Evolutionary conservation across 495 filamentous ascomycete species (phyloP), one percentile per base, ranked within the genome.

Genomic region (Sabuloglossum arenarium): DNA sequence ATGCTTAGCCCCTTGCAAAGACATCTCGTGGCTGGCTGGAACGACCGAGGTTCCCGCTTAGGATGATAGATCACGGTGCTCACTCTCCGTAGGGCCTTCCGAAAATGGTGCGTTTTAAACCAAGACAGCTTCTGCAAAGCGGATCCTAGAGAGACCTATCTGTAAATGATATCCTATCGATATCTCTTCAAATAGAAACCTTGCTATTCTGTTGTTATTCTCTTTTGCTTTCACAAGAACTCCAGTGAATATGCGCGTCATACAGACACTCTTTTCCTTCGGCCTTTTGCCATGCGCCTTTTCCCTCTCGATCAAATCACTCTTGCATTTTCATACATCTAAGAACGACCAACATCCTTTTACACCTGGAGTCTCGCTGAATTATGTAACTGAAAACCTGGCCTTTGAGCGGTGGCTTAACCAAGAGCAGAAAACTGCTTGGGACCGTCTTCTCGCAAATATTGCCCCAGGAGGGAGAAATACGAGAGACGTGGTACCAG

Each of bases 361-460:
- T 31, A 3, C 6, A 46, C 21, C 16, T 49, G 6, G 6, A 46
- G 16, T 6, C 16, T 14, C 14, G 6, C 16, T 23, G 16, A 19
- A 19, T 14, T 19, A 46, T 23, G 42, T 23, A 25, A 25, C 45
- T 4, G 21, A 28, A 23, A 37, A 34, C 23, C 23, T 45, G 14
- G 16, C 34, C 1, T 49, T 67, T 23, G 62, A 64, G 27, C 25
- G 34, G 6, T 67, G 65, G 65, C 24, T 67, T 37, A 53, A 61
- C 42, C 43, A 53, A 30, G 63, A 66, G 46, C 56, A 65, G 53
- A 32, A 57, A n/a, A 60, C 62, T 23, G 66, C 64, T 21, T 21
- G 65, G 21, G 55, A 63, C 25, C 61, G 58, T 30, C 55, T 68
- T 31, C 60, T 66, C 2, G 63, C 61, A 16, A 68, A 68, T 54